Evolutionary conservation across 164 flowering plant genomes (phyloP).

Genomic region (Vitis rupestris): DNA sequence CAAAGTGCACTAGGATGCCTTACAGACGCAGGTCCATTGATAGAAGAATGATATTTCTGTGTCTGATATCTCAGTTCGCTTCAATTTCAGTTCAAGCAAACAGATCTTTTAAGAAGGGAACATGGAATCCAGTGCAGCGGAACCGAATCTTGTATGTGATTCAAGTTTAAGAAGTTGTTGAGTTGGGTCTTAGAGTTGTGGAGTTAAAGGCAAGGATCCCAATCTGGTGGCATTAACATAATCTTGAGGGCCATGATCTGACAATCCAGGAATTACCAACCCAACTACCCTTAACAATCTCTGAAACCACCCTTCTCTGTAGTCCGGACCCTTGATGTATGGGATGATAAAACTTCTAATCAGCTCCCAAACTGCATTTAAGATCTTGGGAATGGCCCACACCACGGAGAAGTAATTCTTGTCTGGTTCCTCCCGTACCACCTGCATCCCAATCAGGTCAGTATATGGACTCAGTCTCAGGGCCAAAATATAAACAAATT

Average conservation of each 20-base stretch:
- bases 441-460: slow-evolving; percentile 23
- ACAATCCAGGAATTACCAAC: slow-evolving; percentile 55
- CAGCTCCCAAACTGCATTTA: slow-evolving; percentile 72
- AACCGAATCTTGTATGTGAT: neutral
- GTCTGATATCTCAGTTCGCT: too few species aligned
- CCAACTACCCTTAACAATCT: slow-evolving; percentile 44
- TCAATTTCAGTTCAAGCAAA: too few species aligned
- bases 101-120: too few species aligned
- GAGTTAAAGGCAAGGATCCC: slow-evolving; percentile 20
- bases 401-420: slow-evolving; percentile 68
- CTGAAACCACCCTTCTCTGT: slow-evolving; percentile 50
- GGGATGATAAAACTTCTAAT: slow-evolving; percentile 50
- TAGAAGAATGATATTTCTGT: too few species aligned
- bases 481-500: neutral
- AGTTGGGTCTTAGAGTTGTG: neutral
- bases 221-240: slow-evolving; percentile 57
- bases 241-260: slow-evolving; percentile 58
- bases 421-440: slow-evolving; percentile 57
- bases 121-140: too few species aligned
- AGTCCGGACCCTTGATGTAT: slow-evolving; percentile 37
- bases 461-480: too few species aligned
- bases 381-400: slow-evolving; percentile 38
- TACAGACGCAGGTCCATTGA: too few species aligned
- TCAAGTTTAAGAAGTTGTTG: slow-evolving; percentile 5
- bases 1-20: too few species aligned